Evolutionary conservation across 2,329 filamentous ascomycete genomes (phyloP), one percentile per base, ranked within the genome.

Genomic region (Colletotrichum tofieldiae): DNA sequence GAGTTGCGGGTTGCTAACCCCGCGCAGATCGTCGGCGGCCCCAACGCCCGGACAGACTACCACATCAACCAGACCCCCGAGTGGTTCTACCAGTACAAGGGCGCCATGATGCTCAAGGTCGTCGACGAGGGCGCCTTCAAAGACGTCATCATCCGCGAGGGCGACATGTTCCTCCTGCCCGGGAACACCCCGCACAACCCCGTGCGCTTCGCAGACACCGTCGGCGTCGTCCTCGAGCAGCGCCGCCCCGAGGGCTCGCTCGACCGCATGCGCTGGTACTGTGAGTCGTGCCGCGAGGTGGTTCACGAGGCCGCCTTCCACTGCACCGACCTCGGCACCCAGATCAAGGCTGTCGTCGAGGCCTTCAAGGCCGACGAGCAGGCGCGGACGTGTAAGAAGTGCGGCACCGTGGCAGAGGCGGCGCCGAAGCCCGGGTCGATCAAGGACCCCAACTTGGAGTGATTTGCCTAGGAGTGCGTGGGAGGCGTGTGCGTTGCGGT

Each of bases 1-100:
- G 51, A 35, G 26, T 55, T 55, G 29, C 55, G 18, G 14, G 18
- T 6, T 43, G 61, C 60, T 41, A 39, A 68, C 58, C 62, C 45
- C 45, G 11, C 16, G 20, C 75, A 91, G 93, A 95, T 98, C 77
- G 95, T 99, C 74, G 96, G 96, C 80, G 96, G 96, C 16, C 96
- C 96, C 78, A 98, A 98, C 83, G 94, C 94, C 73, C 92, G 96
- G 75, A 98, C 95, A 67, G 96, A 98, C 87, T 99, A 98, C 87
- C 96, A 98, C 88, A 96, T 98, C 89, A 98, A 98, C 87, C 87
- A 91, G 78, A 98, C 96, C 0, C 92, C 96, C 16, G 96, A 98
- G 83, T 98, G 95, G 92, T 99, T 98, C 90, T 98, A 96, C 88
- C 96, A 98, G 84, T 91, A 98, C 89, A 92, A 92, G 78, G 96